phyloP scores from a whole-genome alignment of 1,284 basidiomycete genomes.

The Hemileia vastatrix region DNA sequence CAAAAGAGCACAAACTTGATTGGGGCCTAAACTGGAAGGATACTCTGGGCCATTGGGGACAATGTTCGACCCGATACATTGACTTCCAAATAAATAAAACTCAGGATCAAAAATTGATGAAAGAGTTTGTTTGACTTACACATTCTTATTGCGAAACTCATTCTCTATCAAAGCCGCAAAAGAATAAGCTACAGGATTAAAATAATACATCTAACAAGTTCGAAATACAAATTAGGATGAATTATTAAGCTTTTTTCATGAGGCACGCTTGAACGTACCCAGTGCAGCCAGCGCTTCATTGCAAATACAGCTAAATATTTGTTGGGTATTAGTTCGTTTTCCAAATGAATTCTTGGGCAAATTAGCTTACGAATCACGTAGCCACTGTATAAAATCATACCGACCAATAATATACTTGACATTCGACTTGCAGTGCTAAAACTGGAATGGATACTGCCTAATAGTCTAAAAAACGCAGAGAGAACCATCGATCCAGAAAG shows the following conservation, averaged over 20 bases:
- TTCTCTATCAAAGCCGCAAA: constrained; percentile 57
- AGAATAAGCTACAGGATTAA: constrained; percentile 46
- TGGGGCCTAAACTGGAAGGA: constrained; percentile 32
- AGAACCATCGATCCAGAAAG: constrained; percentile 48
- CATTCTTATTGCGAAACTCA: constrained; percentile 60
- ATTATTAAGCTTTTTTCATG: constrained; percentile 30
- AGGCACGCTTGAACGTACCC: constrained; percentile 15
- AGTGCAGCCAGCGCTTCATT: constrained; percentile 33
- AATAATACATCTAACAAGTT: constrained; percentile 48
- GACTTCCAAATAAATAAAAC: not conserved
- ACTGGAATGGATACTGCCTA: constrained; percentile 32
- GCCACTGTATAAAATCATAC: constrained; percentile 20
- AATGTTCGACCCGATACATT: constrained; percentile 27
- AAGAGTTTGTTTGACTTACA: not conserved
- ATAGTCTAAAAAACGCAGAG: constrained; percentile 44
- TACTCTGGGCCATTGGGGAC: constrained; percentile 46
- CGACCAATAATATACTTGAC: no score
- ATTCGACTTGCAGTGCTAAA: no score
- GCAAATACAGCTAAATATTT: constrained; percentile 25
- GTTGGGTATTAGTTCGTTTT: no score
- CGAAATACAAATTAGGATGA: constrained; percentile 25
- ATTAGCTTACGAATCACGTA: constrained; percentile 34
- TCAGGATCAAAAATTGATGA: not conserved
- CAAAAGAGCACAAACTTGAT: constrained; percentile 47
- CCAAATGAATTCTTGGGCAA: no score